A percentile compares a stretch with the other conserved stretches of the same genome.
Conservation (phyloP, 495 filamentous ascomycete species). For the Trichoderma reesei region DNA sequence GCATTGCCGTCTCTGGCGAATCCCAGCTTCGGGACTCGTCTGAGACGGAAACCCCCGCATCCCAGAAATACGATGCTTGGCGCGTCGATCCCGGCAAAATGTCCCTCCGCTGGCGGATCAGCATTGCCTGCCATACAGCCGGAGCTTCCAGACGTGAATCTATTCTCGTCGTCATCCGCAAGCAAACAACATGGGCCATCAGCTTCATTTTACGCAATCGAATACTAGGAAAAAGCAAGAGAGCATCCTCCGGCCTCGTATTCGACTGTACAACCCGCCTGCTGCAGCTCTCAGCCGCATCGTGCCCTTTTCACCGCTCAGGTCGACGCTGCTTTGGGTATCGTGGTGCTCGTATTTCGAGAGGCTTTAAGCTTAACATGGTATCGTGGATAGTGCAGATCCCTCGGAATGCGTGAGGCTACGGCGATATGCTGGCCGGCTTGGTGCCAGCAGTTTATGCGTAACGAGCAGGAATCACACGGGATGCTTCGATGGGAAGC, state of each 20-base stretch:
- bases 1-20: neutral
- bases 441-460: neutral
- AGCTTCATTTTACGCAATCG: neutral
- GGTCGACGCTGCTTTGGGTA: neutral
- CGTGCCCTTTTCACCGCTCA: neutral
- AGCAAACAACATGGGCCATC: neutral
- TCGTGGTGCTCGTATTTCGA: neutral
- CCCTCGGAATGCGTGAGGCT: neutral
- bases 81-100: neutral
- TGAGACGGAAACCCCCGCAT: neutral
- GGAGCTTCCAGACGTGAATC: neutral
- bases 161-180: neutral
- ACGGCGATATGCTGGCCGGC: neutral
- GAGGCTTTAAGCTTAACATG: neutral
- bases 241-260: neutral
- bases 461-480: neutral
- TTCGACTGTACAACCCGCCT: neutral
- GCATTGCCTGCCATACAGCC: neutral
- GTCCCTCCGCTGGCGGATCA: neutral
- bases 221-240: neutral
- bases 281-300: neutral
- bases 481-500: neutral
- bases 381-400: neutral
- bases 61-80: constrained; percentile 6
- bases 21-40: neutral